phyloP scores from a whole-genome alignment of 441 rosid species.

The Cnidoscolus chayamansa region DNA sequence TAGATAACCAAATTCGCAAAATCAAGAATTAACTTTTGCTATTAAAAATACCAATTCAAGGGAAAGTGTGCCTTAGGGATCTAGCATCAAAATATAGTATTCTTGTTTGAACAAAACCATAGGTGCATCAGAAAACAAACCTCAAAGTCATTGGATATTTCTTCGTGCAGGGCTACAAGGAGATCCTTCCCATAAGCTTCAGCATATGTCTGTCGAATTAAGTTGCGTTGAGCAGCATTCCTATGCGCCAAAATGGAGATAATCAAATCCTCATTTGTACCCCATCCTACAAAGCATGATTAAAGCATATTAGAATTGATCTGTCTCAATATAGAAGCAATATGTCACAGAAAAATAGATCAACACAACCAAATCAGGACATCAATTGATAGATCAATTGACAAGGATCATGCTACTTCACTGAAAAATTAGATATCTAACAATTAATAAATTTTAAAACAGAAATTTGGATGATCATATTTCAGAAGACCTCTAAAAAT shows the following conservation, averaged over 20 bases:
- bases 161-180: conserved; percentile 65
- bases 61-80: background rate
- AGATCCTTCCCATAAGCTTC: conserved; percentile 77
- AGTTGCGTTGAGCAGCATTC: conserved; percentile 59
- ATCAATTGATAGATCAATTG: background rate
- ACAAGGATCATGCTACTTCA: background rate
- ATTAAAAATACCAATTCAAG: background rate
- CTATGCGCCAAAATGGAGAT: conserved; percentile 79
- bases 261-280: conserved; percentile 69
- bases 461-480: background rate
- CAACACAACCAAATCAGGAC: background rate
- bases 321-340: background rate
- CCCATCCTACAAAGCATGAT: conserved; percentile 70
- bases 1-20: conserved; percentile 11
- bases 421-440: background rate
- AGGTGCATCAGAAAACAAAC: conserved; percentile 29
- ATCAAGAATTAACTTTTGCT: conserved; percentile 5
- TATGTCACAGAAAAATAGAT: background rate
- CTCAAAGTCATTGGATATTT: conserved; percentile 82
- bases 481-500: background rate
- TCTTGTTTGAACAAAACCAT: background rate
- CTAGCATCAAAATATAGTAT: background rate
- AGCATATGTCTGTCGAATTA: conserved; percentile 53
- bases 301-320: conserved; percentile 15
- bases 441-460: background rate